phyloP scores from a whole-genome alignment of 2,329 filamentous ascomycete genomes.

The Emericellopsis cladophorae region DNA sequence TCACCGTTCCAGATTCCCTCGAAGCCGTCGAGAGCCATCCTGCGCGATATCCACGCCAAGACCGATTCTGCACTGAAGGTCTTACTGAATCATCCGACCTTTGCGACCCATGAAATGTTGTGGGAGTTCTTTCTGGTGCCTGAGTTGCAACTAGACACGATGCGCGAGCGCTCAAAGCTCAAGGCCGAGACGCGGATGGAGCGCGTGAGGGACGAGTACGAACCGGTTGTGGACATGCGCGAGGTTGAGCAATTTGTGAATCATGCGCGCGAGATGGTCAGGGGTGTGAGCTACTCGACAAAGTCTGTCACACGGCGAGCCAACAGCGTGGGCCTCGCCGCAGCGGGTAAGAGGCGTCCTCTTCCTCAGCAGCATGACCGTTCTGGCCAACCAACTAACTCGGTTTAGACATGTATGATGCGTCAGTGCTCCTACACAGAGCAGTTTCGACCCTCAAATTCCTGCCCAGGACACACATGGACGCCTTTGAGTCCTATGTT shows the following conservation, averaged over 20 bases:
- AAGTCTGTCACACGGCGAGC: slow-evolving; percentile 71
- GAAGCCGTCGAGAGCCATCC: slow-evolving; percentile 73
- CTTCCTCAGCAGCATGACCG: background rate
- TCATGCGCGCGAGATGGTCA: slow-evolving; percentile 80
- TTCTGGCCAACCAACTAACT: slow-evolving; percentile 1
- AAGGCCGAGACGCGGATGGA: slow-evolving; percentile 78
- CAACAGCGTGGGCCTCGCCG: slow-evolving; percentile 56
- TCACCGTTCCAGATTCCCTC: slow-evolving; percentile 90
- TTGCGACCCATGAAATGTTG: slow-evolving; percentile 88
- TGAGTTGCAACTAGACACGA: slow-evolving; percentile 80
- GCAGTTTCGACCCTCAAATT: slow-evolving; percentile 46
- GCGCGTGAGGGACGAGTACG: slow-evolving; percentile 77
- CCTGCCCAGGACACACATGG: slow-evolving; percentile 54
- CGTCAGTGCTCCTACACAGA: slow-evolving; percentile 40
- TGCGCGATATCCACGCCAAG: slow-evolving; percentile 77
- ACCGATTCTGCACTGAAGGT: slow-evolving; percentile 83
- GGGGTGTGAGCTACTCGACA: slow-evolving; percentile 71
- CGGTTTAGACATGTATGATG: slow-evolving; percentile 52
- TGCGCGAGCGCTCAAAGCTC: slow-evolving; percentile 74
- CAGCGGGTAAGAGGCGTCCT: slow-evolving; percentile 34
- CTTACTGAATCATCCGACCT: slow-evolving; percentile 78
- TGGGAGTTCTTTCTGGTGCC: slow-evolving; percentile 99
- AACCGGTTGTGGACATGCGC: slow-evolving; percentile 68
- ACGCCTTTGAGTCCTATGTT: slow-evolving; percentile 62
- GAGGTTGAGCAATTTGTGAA: slow-evolving; percentile 91